Conservation (phyloP, 495 filamentous ascomycete species). For the Penicillium salamii region DNA sequence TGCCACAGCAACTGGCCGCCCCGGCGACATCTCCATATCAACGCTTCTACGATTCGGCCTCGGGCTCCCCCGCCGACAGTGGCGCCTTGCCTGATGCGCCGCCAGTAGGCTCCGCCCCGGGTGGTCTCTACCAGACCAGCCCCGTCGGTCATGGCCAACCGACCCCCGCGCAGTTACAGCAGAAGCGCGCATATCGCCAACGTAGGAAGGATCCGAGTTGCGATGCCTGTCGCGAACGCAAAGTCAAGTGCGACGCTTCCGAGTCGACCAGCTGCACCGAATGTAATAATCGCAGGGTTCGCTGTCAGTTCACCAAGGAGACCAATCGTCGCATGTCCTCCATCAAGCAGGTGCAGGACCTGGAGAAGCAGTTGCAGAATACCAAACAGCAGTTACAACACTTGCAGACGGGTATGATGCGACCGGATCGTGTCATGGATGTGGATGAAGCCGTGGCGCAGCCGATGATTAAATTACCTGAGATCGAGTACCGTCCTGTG, state of each 20-base stretch:
- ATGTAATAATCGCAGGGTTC: slow-evolving; percentile 90
- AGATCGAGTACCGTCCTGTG: slow-evolving; percentile 62
- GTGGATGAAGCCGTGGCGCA: slow-evolving; percentile 58
- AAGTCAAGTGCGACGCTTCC: slow-evolving; percentile 99
- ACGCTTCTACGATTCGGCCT: slow-evolving; percentile 44
- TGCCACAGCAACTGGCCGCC: slow-evolving; percentile 29
- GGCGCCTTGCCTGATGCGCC: slow-evolving; percentile 33
- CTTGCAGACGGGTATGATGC: slow-evolving; percentile 52
- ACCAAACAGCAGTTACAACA: slow-evolving; percentile 72
- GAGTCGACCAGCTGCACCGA: slow-evolving; percentile 95
- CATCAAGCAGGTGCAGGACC: slow-evolving; percentile 97
- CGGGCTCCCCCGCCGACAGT: slow-evolving; percentile 40
- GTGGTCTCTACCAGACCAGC: slow-evolving; percentile 43
- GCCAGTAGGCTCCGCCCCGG: slow-evolving; percentile 28
- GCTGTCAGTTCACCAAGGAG: slow-evolving; percentile 98
- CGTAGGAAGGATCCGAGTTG: slow-evolving; percentile 95
- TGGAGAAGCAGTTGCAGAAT: slow-evolving; percentile 83
- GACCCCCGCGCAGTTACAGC: slow-evolving; percentile 54
- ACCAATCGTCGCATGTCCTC: slow-evolving; percentile 98
- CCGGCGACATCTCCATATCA: slow-evolving; percentile 33
- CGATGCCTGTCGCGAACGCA: slow-evolving; percentile 94
- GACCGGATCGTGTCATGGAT: slow-evolving; percentile 51
- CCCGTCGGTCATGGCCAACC: slow-evolving; percentile 40
- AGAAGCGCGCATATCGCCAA: slow-evolving; percentile 94
- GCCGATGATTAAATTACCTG: slow-evolving; percentile 64